A percentile compares a stretch with the other conserved stretches of the same genome.
phyloP scores from a whole-genome alignment of 352 stramenopile genomes.

The Blastocystis sp. region DNA sequence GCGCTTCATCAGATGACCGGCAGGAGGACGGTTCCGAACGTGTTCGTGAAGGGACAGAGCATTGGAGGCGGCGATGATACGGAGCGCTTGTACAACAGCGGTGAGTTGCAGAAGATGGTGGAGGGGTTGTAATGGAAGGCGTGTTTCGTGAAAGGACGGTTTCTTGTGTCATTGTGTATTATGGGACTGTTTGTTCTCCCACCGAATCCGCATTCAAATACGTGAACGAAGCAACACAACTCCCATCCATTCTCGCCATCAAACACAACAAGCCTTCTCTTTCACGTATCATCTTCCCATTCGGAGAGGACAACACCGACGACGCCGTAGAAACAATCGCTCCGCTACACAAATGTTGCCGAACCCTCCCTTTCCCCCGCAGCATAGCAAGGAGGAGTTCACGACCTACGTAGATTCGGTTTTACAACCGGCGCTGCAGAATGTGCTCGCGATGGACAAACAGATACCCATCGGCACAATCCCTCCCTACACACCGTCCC shows the following conservation, averaged over 20 bases:
- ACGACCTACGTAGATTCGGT: background rate
- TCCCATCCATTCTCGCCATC: too few species aligned
- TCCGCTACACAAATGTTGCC: background rate
- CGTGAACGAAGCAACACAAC: too few species aligned
- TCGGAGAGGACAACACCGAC: too few species aligned
- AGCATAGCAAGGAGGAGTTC: background rate
- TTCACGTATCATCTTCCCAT: too few species aligned
- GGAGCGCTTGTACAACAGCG: slow-evolving; percentile 83
- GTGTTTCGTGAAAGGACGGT: too few species aligned
- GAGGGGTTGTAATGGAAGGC: too few species aligned
- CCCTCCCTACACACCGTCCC: background rate
- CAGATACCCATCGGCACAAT: background rate
- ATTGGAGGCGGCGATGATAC: slow-evolving; percentile 92
- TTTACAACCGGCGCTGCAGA: background rate
- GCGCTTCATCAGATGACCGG: slow-evolving; percentile 88
- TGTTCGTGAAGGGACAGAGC: slow-evolving; percentile 94
- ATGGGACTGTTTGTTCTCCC: too few species aligned
- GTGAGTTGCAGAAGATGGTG: slow-evolving; percentile 88
- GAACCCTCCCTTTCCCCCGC: background rate
- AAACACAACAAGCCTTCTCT: too few species aligned
- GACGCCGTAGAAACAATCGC: too few species aligned
- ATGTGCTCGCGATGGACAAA: background rate
- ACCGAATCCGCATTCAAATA: too few species aligned
- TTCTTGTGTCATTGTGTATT: too few species aligned
- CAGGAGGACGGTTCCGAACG: slow-evolving; percentile 93